These are phyloP conservation scores for Xerocomus spinulosus DNA, from an alignment of 768 basidiomycete species.

Conservation along the genomic window DNA sequence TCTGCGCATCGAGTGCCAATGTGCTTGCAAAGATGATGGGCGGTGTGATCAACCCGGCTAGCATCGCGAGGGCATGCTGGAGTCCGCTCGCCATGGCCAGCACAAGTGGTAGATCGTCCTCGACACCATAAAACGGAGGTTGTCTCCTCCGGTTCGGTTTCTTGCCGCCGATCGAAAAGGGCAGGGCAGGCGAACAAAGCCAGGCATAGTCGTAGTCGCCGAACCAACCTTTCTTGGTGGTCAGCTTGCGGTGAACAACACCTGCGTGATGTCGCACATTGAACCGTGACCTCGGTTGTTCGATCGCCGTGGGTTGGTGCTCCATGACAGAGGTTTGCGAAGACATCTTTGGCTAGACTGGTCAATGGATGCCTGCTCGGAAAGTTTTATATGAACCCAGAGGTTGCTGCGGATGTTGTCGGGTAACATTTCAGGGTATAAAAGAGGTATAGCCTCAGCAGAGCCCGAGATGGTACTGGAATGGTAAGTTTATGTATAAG, in stretches of 20 bases:
- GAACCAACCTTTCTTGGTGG: constrained; percentile 67
- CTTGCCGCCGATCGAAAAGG: constrained; percentile 42
- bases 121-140: constrained; percentile 74
- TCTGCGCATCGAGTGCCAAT: constrained; percentile 52
- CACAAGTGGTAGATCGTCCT: constrained; percentile 66
- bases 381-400: too few species aligned
- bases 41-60: constrained; percentile 77
- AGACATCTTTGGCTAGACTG: constrained; percentile 9
- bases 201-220: constrained; percentile 78
- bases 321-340: constrained; percentile 10
- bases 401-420: too few species aligned
- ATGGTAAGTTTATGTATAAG: too few species aligned
- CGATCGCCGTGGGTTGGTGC: constrained; percentile 15
- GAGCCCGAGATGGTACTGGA: too few species aligned
- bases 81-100: constrained; percentile 71
- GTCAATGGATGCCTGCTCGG: background rate
- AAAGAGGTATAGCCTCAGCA: too few species aligned
- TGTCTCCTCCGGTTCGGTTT: constrained; percentile 25
- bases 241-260: constrained; percentile 34
- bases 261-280: constrained; percentile 6
- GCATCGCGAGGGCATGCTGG: constrained; percentile 78
- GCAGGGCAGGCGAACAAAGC: constrained; percentile 67
- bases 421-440: background rate
- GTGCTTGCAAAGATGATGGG: constrained; percentile 74
- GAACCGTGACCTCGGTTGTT: constrained; percentile 7